Evolutionary conservation across 768 basidiomycete species (phyloP).

Genomic region (Leucogyrophana mollusca): DNA sequence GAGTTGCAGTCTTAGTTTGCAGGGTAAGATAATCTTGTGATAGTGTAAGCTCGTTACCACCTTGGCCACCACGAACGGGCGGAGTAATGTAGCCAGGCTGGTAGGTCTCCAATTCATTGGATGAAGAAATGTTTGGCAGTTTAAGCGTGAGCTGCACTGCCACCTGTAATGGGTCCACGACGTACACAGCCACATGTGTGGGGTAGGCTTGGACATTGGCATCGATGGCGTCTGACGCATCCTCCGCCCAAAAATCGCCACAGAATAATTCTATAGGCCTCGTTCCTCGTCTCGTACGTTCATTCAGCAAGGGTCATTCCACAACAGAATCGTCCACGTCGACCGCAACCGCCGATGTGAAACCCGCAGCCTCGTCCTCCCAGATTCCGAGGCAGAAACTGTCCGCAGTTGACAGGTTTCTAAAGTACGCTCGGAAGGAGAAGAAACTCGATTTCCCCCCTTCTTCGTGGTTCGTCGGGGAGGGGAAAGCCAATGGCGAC

Average conservation of each 20-base stretch:
- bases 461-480: conserved; percentile 11
- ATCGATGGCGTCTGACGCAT: no score
- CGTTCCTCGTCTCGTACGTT: conserved; percentile 15
- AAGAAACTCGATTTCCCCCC: conserved; percentile 14
- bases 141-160: no score
- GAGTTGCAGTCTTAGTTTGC: no score
- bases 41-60: no score
- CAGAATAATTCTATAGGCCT: neutral
- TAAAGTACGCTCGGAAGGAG: conserved; percentile 14
- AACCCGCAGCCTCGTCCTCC: conserved; percentile 1
- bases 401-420: conserved; percentile 13
- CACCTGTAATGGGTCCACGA: no score
- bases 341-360: conserved; percentile 4
- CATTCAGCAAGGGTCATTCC: conserved; percentile 18
- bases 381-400: conserved; percentile 16
- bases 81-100: no score
- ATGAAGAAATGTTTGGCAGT: no score
- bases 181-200: no score
- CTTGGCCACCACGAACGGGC: no score
- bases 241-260: neutral
- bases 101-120: no score
- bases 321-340: conserved; percentile 12
- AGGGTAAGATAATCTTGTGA: no score
- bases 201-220: no score
- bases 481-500: conserved; percentile 1